Percentiles rank a stretch among this genome's conserved stretches.
phyloP scores from a whole-genome alignment of 179 eudicot genomes.

The Beta lomatogona region DNA sequence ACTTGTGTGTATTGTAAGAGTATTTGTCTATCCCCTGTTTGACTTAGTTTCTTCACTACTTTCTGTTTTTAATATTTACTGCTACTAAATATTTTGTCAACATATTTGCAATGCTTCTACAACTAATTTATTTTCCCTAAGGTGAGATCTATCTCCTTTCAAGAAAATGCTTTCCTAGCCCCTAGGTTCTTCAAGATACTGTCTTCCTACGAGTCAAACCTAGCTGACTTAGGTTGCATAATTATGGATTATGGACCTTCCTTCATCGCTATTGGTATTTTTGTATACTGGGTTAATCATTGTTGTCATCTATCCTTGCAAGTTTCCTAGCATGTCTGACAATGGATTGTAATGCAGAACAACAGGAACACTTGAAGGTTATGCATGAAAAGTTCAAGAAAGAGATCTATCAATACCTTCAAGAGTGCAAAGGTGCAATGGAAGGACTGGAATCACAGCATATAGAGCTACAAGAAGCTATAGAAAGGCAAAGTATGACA shows the following conservation, averaged over 20 bases:
- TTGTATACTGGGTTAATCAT: not conserved
- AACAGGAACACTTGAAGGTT: conserved; percentile 59
- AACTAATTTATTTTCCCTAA: no score
- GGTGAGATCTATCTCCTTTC: not conserved
- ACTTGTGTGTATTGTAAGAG: not conserved
- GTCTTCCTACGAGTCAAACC: not conserved
- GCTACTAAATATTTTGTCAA: not conserved
- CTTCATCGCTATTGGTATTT: not conserved
- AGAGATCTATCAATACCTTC: conserved; percentile 62
- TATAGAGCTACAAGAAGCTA: conserved; percentile 53
- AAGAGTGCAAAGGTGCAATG: conserved; percentile 57
- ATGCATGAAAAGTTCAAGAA: conserved; percentile 65
- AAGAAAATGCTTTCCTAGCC: not conserved
- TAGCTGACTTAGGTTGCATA: not conserved
- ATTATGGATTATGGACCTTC: not conserved
- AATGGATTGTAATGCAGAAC: conserved; percentile 48
- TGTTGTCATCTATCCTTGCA: conserved; percentile 18
- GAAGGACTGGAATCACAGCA: conserved; percentile 66
- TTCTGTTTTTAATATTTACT: not conserved
- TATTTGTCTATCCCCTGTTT: not conserved
- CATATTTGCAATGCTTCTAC: no score
- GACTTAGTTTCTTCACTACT: not conserved
- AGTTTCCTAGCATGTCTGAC: conserved; percentile 11
- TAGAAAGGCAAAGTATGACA: conserved; percentile 68
- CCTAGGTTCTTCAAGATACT: not conserved